Conservation (phyloP, 805 yeast genomes). For the Yamadazyma paraphyllophila region DNA sequence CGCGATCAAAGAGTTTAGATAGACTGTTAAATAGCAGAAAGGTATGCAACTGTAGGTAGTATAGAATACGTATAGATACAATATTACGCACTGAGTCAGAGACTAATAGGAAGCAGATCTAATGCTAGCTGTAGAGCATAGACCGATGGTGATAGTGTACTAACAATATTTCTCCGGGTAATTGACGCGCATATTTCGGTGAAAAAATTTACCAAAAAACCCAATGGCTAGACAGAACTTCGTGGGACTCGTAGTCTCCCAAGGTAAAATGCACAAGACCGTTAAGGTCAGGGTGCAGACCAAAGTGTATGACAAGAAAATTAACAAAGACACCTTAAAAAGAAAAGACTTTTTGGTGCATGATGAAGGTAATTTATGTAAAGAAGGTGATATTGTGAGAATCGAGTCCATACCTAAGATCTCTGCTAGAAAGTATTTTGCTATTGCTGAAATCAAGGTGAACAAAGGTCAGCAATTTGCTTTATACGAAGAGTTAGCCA, state of each 20-base stretch:
- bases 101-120: too few relatives aligned
- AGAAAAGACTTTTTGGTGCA: conserved; percentile 88
- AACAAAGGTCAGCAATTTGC: conserved; percentile 92
- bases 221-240: conserved; percentile 83
- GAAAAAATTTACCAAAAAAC: neutral
- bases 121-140: too few relatives aligned
- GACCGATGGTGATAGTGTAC: too few relatives aligned
- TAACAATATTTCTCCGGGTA: neutral
- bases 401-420: conserved; percentile 86
- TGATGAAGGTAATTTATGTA: conserved; percentile 87
- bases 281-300: conserved; percentile 88
- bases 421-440: conserved; percentile 78
- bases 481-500: conserved; percentile 71
- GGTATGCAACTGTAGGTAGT: neutral
- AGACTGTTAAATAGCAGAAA: neutral
- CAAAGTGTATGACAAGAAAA: conserved; percentile 64
- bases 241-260: conserved; percentile 89
- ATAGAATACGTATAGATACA: neutral
- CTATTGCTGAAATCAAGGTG: conserved; percentile 86
- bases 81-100: neutral
- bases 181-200: neutral
- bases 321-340: conserved; percentile 72
- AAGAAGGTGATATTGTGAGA: conserved; percentile 94
- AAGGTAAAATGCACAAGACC: conserved; percentile 94
- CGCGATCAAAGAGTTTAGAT: neutral